Percentiles rank a stretch among this genome's conserved stretches.
These are phyloP conservation scores for Isabelozyma pseudorhagii DNA, from an alignment of 805 yeast genomes.

Conservation along the genomic window DNA sequence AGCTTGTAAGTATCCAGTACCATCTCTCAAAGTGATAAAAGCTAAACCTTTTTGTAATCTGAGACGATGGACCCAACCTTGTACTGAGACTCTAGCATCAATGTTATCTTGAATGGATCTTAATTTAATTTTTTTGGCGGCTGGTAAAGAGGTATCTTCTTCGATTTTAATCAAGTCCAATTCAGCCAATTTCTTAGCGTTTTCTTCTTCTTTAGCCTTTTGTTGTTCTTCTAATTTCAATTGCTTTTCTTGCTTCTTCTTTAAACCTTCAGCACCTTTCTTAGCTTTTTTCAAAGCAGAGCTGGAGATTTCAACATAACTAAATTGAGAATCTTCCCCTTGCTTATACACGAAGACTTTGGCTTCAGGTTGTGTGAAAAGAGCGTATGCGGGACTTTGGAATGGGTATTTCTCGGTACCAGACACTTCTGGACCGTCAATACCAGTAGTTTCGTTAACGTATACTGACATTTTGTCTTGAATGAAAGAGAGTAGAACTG, in stretches of 20 bases:
- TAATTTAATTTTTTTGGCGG: conserved; percentile 67
- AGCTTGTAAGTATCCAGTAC: conserved; percentile 86
- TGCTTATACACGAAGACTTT: conserved; percentile 60
- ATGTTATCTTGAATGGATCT: conserved; percentile 49
- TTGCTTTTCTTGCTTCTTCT: conserved; percentile 73
- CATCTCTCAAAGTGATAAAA: conserved; percentile 91
- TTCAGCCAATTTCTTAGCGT: conserved; percentile 73
- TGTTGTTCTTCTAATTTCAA: conserved; percentile 58
- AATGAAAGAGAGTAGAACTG: not conserved
- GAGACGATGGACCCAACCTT: conserved; percentile 96
- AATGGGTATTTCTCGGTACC: conserved; percentile 74
- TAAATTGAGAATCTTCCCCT: conserved; percentile 51
- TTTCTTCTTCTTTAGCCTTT: conserved; percentile 54
- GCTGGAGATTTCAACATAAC: conserved; percentile 75
- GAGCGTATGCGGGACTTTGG: conserved; percentile 81
- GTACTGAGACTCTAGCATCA: conserved; percentile 70
- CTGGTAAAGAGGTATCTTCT: conserved; percentile 72
- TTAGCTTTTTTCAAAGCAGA: conserved; percentile 94
- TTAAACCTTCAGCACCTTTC: conserved; percentile 90
- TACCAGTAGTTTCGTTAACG: conserved; percentile 73
- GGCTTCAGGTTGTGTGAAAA: conserved; percentile 50
- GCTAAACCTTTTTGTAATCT: conserved; percentile 90
- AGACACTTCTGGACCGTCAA: conserved; percentile 51
- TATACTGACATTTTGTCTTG: conserved; percentile 43
- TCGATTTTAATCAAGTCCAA: conserved; percentile 66